A percentile compares a stretch with the other conserved stretches of the same genome.
Conservation (phyloP, 305 asterid genomes). For the Solanum chacoense region DNA sequence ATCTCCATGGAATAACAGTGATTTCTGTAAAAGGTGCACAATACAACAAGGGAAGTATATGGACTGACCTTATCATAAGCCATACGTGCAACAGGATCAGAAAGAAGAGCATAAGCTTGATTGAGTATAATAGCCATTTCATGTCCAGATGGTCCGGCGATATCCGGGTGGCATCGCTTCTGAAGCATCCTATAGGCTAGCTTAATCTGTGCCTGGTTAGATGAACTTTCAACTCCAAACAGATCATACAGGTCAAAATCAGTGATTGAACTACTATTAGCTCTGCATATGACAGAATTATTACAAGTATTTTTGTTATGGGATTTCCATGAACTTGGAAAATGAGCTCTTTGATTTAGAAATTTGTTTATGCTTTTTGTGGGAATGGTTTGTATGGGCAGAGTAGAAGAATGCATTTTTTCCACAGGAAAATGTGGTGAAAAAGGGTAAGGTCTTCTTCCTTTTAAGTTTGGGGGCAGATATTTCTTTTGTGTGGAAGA, state of each 20-base stretch:
- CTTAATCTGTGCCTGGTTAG: conserved; percentile 49
- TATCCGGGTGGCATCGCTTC: conserved; percentile 90
- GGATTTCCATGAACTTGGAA: conserved; percentile 1
- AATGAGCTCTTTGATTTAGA: conserved; percentile 4
- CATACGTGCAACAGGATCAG: conserved; percentile 54
- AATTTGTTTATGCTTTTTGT: neutral
- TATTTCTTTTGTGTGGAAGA: neutral
- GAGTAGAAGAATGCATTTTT: conserved; percentile 24
- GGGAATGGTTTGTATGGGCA: conserved; percentile 4
- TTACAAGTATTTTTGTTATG: neutral
- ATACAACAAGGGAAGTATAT: neutral
- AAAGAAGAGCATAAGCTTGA: conserved; percentile 74
- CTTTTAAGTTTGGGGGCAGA: neutral
- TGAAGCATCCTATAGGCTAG: conserved; percentile 68
- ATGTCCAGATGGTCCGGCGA: conserved; percentile 79
- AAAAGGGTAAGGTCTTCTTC: neutral
- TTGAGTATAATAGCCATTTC: conserved; percentile 89
- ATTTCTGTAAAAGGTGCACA: neutral
- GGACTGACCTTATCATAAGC: conserved; percentile 66
- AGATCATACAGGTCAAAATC: conserved; percentile 84
- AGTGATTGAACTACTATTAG: conserved; percentile 27
- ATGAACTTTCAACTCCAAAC: conserved; percentile 59
- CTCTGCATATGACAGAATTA: conserved; percentile 25
- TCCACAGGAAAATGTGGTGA: neutral
- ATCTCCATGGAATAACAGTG: neutral